Conservation (phyloP, 2,329 filamentous ascomycete species). For the Fusarium anguioides region DNA sequence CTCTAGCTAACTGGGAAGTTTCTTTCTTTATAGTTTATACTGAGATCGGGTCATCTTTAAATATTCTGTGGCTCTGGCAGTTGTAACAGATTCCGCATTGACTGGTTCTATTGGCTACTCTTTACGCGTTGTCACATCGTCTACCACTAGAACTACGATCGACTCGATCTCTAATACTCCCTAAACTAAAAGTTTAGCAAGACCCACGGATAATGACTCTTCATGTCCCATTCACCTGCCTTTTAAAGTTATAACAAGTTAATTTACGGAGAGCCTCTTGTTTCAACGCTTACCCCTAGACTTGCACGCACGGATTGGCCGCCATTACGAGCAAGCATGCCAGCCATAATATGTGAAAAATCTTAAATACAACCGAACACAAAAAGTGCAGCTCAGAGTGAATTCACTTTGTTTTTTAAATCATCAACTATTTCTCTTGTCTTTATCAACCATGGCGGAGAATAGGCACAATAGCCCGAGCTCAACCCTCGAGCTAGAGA, state of each 20-base stretch:
- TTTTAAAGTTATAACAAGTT: not conserved
- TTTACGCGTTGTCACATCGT: not conserved
- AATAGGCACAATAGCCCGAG: not conserved
- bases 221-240: not conserved
- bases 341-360: slow-evolving; percentile 3
- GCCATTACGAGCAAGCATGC: too few species aligned
- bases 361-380: slow-evolving; percentile 13
- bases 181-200: not conserved
- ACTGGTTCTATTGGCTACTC: not conserved
- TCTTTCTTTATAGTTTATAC: not conserved
- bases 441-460: not conserved
- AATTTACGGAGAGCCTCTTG: slow-evolving; percentile 3
- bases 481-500: slow-evolving; percentile 13
- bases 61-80: not conserved
- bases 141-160: not conserved
- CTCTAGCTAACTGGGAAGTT: not conserved
- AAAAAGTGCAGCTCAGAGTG: not conserved
- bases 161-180: not conserved
- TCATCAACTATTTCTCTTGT: not conserved
- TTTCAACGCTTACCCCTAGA: not conserved
- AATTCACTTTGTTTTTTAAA: not conserved
- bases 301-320: not conserved
- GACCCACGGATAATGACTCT: slow-evolving; percentile 29
- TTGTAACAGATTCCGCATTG: not conserved
- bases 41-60: not conserved